Conservation (phyloP, 208 protist species). For the Acanthamoeba castellanii region DNA sequence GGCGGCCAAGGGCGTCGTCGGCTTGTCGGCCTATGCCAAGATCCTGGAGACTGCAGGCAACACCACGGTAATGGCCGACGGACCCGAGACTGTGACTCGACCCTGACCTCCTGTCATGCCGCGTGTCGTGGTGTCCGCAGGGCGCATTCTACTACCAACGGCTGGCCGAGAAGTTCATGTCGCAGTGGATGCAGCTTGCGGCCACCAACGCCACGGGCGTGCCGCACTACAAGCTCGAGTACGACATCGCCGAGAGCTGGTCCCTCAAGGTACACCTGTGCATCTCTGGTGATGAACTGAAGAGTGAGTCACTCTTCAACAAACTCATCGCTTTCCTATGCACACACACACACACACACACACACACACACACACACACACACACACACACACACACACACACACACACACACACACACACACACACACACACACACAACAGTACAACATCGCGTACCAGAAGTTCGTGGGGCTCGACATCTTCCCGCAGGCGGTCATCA, state of each 20-base stretch:
- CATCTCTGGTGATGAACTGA: too few relatives aligned
- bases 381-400: not conserved
- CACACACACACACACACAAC: not conserved
- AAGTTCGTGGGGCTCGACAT: conserved; percentile 47
- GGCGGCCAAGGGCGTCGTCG: conserved; percentile 81
- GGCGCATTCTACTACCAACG: conserved; percentile 1
- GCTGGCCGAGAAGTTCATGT: conserved; percentile 64
- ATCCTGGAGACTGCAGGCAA: conserved; percentile 56
- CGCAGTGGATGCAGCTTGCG: conserved; percentile 69
- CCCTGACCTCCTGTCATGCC: too few relatives aligned
- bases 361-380: not conserved
- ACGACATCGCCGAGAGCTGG: conserved; percentile 73
- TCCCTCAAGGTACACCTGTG: conserved; percentile 57
- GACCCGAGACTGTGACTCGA: not conserved
- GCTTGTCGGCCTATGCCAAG: conserved; percentile 70
- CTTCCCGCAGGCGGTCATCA: conserved; percentile 67
- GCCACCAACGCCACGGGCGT: not conserved
- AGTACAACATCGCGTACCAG: conserved; percentile 81
- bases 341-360: too few relatives aligned
- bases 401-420: not conserved
- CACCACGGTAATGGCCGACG: not conserved
- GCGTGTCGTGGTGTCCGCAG: not conserved
- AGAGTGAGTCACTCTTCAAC: too few relatives aligned
- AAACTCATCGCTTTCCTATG: too few relatives aligned
- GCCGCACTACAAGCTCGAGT: conserved; percentile 78